Percentiles rank a stretch among this genome's conserved stretches.
Evolutionary conservation across 2,329 filamentous ascomycete genomes (phyloP).

Genomic region (Phaeosphaeria sp.): DNA sequence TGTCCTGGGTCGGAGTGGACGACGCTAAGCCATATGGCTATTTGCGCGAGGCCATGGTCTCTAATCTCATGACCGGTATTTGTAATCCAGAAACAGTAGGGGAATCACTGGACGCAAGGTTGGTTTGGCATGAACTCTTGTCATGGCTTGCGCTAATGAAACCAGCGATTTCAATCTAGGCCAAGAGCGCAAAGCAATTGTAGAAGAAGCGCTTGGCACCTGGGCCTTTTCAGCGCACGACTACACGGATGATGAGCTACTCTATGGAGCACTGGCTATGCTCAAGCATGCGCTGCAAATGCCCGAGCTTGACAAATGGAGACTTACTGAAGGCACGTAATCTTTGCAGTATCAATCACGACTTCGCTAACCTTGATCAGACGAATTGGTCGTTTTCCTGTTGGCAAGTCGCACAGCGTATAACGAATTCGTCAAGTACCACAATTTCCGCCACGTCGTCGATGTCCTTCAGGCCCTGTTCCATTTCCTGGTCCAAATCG

Average conservation of each 20-base stretch:
- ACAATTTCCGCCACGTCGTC: conserved; percentile 97
- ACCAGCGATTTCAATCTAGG: conserved; percentile 70
- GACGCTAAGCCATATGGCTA: conserved; percentile 89
- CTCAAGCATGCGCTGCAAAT: conserved; percentile 85
- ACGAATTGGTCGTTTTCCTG: conserved; percentile 83
- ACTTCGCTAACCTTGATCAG: conserved; percentile 53
- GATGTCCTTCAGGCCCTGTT: conserved; percentile 95
- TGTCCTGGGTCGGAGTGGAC: conserved; percentile 89
- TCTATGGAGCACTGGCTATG: conserved; percentile 85
- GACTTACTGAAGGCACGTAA: conserved; percentile 74
- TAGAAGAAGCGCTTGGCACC: conserved; percentile 73
- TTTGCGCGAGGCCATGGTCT: conserved; percentile 91
- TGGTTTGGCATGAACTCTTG: background rate
- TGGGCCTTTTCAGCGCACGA: conserved; percentile 93
- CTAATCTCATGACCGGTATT: conserved; percentile 85
- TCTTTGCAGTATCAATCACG: background rate
- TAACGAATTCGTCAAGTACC: conserved; percentile 94
- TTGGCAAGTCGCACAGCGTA: conserved; percentile 92
- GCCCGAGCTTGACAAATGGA: conserved; percentile 81
- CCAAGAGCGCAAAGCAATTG: conserved; percentile 66
- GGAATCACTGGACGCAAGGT: conserved; percentile 69
- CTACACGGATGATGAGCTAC: conserved; percentile 87
- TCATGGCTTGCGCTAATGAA: conserved; percentile 18
- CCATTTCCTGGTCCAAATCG: conserved; percentile 83
- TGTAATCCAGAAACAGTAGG: conserved; percentile 71